Base-by-base conservation (phyloP, 805 yeast species). In the Candida gorgasii region DNA sequence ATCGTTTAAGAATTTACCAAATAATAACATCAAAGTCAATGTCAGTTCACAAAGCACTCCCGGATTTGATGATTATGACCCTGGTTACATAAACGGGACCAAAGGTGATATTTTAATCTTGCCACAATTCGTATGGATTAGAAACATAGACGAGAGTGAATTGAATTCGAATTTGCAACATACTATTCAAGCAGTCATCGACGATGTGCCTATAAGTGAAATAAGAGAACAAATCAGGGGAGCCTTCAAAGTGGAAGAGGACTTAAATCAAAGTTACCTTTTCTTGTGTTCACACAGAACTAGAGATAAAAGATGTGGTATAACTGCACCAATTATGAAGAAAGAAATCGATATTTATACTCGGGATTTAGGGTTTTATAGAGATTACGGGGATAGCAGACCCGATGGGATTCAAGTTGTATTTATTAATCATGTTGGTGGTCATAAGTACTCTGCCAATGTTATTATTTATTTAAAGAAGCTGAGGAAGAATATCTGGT, bases 361-460 rank as follows among this genome's bases (percentile, higher is more conserved):
- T 32, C 71, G 95, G 45, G 87, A 86, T 4, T 68, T 76, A 26
- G 95, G 82, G 3, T 66, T 86, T 13, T 78, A 79, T 51, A 74
- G 98, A 54, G 97, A 92, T 61, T 60, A 67, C 22, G 84, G 86
- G 9, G 97, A 90, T 60, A 74, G 72, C 37, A 74, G 89, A 42
- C 80, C 86, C 0, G 82, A 74, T 23, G 98, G 97, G 5, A 87
- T 84, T 1, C 67, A 69, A 5, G 88, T 89, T 2, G 69, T 76
- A 1, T 89, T 61, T 52, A 76, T 86, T 22, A 89, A 87, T 55
- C 99, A 92, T 61, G 86, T 92, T 19, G 99, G 99, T 5, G 98
- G 98, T 4, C 99, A 92, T 65, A 93, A 93, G 62, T 93, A 72
- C 63, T 89, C 93, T 1, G 97, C 97, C 2, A 92, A 92, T 60